Percentiles rank a stretch among this genome's conserved stretches.
These are phyloP conservation scores for Babesia divergens DNA, from an alignment of 169 alveolate genomes.

Conservation along the genomic window DNA sequence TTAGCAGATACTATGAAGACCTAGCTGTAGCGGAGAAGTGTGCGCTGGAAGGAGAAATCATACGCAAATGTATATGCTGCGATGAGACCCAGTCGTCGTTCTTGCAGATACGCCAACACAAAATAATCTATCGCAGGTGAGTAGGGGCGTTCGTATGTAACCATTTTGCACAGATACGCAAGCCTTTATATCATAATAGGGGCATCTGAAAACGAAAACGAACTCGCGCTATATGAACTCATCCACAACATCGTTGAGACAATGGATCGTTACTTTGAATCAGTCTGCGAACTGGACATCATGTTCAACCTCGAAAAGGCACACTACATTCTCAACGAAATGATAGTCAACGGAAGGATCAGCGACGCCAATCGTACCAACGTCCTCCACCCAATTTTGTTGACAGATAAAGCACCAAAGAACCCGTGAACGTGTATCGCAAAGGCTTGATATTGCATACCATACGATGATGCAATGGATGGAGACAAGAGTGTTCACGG, in stretches of 20 bases:
- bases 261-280: constrained; percentile 95
- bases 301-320: constrained; percentile 98
- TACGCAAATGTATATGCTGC: constrained; percentile 94
- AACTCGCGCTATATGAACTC: constrained; percentile 93
- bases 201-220: constrained; percentile 83
- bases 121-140: constrained; percentile 85
- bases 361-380: constrained; percentile 90
- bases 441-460: too few species aligned
- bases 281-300: constrained; percentile 91
- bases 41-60: constrained; percentile 95
- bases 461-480: too few species aligned
- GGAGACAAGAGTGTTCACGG: too few species aligned
- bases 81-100: constrained; percentile 95
- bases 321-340: constrained; percentile 96
- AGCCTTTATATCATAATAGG: constrained; percentile 95
- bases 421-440: background rate
- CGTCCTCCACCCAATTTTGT: constrained; percentile 67
- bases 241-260: constrained; percentile 97
- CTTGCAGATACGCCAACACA: constrained; percentile 92
- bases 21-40: constrained; percentile 89
- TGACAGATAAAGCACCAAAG: constrained; percentile 34
- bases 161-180: constrained; percentile 90
- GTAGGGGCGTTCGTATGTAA: background rate
- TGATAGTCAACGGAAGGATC: constrained; percentile 92
- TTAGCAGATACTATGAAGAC: constrained; percentile 87